Conservation (phyloP, 1,139 yeast genomes). For the Geotrichum europaeum region DNA sequence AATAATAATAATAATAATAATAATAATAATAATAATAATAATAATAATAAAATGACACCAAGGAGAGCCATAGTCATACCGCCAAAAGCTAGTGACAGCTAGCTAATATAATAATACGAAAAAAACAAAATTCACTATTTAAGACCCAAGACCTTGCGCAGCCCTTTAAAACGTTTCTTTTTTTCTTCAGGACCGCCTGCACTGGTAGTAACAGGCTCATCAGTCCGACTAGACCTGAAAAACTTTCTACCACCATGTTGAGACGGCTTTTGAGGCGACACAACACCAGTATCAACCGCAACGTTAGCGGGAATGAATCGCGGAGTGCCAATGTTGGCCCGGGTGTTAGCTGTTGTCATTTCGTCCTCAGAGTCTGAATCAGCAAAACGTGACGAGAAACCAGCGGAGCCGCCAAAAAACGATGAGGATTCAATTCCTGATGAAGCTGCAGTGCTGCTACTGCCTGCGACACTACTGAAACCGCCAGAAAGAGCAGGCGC, state of each 20-base stretch:
- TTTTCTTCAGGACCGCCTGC: constrained; percentile 14
- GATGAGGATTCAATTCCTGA: constrained; percentile 18
- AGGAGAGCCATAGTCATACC: not conserved
- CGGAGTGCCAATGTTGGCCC: constrained; percentile 1
- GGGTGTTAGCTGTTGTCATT: constrained; percentile 6
- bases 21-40: no score
- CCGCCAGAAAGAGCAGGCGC: not conserved
- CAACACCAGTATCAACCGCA: not conserved
- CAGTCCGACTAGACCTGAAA: not conserved
- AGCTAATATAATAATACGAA: constrained; percentile 2
- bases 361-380: constrained; percentile 32
- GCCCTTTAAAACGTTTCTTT: constrained; percentile 28
- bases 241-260: not conserved
- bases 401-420: not conserved
- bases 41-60: no score
- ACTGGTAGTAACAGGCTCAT: not conserved
- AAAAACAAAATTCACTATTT: not conserved
- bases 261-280: not conserved
- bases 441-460: constrained; percentile 10
- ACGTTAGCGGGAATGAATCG: not conserved
- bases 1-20: no score
- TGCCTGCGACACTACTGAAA: constrained; percentile 5
- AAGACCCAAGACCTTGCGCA: constrained; percentile 29
- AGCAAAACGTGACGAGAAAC: constrained; percentile 30
- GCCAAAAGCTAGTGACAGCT: not conserved